Evolutionary conservation across 1,284 basidiomycete species (phyloP).

Genomic region (Schizopora paradoxa): DNA sequence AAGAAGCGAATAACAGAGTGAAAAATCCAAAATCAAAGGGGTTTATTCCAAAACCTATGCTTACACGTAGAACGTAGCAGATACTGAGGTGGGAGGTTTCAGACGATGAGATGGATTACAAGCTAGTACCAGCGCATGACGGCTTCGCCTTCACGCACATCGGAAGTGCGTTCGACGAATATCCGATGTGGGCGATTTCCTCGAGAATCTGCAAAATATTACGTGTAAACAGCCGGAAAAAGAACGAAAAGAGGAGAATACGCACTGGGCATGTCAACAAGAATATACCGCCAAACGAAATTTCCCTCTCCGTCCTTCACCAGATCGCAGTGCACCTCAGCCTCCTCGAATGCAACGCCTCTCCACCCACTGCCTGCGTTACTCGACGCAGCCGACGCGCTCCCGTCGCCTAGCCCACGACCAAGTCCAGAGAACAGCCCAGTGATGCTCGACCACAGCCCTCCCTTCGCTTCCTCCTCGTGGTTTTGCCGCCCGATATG

Average conservation of each 20-base stretch:
- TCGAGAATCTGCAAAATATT: slow-evolving; percentile 48
- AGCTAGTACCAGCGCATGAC: slow-evolving; percentile 60
- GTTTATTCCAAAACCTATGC: not conserved
- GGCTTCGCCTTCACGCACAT: slow-evolving; percentile 65
- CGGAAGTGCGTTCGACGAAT: slow-evolving; percentile 62
- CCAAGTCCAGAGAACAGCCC: slow-evolving; percentile 64
- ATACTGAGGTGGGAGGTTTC: slow-evolving; percentile 11
- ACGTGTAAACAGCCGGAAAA: slow-evolving; percentile 10
- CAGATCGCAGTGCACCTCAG: slow-evolving; percentile 74
- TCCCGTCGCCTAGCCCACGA: slow-evolving; percentile 30
- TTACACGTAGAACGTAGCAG: too few relatives aligned
- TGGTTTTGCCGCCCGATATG: slow-evolving; percentile 25
- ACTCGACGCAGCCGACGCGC: slow-evolving; percentile 25
- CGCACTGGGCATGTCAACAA: slow-evolving; percentile 76
- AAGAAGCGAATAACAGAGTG: too few relatives aligned
- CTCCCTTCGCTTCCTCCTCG: slow-evolving; percentile 34
- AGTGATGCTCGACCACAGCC: slow-evolving; percentile 46
- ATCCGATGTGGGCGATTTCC: slow-evolving; percentile 57
- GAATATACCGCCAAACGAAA: slow-evolving; percentile 71
- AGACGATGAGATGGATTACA: slow-evolving; percentile 21
- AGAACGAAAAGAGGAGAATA: slow-evolving; percentile 17
- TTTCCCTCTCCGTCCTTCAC: slow-evolving; percentile 72
- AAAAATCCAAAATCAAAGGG: not conserved
- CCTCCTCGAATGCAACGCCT: slow-evolving; percentile 48
- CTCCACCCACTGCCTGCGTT: not conserved